Conservation (phyloP, 805 yeast genomes). For the Kodamaea hsintzibuensis region DNA sequence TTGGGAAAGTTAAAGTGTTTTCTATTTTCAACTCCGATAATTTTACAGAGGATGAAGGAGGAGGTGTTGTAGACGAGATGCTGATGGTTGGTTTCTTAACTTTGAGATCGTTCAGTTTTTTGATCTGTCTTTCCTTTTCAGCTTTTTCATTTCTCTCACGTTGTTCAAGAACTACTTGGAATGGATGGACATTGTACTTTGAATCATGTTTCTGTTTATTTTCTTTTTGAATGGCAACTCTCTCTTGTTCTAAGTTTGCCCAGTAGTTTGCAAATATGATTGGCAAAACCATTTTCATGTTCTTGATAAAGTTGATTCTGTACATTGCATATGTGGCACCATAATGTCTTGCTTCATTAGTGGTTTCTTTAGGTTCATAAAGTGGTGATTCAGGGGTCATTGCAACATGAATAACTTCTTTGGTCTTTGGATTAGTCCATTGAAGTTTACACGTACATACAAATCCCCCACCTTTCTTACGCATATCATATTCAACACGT, state of each 20-base stretch:
- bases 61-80: conserved; percentile 23
- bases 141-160: conserved; percentile 44
- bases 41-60: conserved; percentile 1
- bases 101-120: conserved; percentile 51
- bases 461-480: conserved; percentile 21
- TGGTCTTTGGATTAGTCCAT: conserved; percentile 80
- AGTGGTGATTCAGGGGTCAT: conserved; percentile 53
- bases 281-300: conserved; percentile 85
- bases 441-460: conserved; percentile 61
- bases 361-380: conserved; percentile 69
- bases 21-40: conserved; percentile 4
- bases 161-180: conserved; percentile 61
- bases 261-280: conserved; percentile 77
- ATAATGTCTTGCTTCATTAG: conserved; percentile 85
- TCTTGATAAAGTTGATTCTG: conserved; percentile 76
- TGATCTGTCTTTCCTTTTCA: conserved; percentile 49
- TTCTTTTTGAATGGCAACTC: conserved; percentile 49
- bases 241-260: conserved; percentile 65
- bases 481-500: conserved; percentile 77
- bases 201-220: conserved; percentile 50
- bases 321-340: conserved; percentile 89
- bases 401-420: conserved; percentile 58
- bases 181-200: conserved; percentile 74
- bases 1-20: conserved; percentile 34
- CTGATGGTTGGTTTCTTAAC: conserved; percentile 46